Percentiles rank a stretch among this genome's conserved stretches.
phyloP scores from a whole-genome alignment of 129 eudicot species.

The Helianthus annuus region HanXRQr2.0-SUNRISE NC_035437.2:154876090-154876589 shows the following conservation, averaged over 20 bases:
- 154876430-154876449: conserved; percentile 65
- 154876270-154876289: conserved; percentile 45
- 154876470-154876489: conserved; percentile 72
- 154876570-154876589: conserved; percentile 13
- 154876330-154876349: conserved; percentile 66
- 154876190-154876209: too few species aligned
- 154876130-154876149: conserved; percentile 75
- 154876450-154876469: conserved; percentile 83
- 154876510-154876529: conserved; percentile 46
- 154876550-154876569: conserved; percentile 9
- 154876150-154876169: conserved; percentile 71
- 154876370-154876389: conserved; percentile 51
- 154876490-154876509: conserved; percentile 35
- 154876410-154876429: conserved; percentile 70
- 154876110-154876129: conserved; percentile 91
- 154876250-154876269: conserved; percentile 51
- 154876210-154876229: not conserved
- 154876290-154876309: conserved; percentile 80
- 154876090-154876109: conserved; percentile 66
- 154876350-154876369: conserved; percentile 56
- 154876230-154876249: not conserved
- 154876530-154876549: not conserved
- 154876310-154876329: conserved; percentile 65
- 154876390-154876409: conserved; percentile 67
- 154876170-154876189: conserved; percentile 8